These are phyloP conservation scores for Aspergillus diversus DNA, from an alignment of 495 filamentous ascomycete species.

Conservation along the genomic window DNA sequence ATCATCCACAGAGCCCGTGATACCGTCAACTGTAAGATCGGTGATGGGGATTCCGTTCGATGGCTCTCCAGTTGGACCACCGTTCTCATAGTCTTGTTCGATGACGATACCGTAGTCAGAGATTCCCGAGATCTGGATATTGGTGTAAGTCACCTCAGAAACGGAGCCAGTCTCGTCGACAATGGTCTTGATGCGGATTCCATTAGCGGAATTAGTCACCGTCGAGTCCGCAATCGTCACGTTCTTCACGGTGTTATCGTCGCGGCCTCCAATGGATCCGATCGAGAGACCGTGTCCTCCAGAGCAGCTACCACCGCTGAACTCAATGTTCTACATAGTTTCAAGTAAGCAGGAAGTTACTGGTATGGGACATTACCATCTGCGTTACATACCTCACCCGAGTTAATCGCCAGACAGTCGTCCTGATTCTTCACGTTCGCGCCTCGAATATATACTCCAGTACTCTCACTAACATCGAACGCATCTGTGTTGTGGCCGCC, in stretches of 20 bases:
- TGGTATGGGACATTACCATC: too few species aligned
- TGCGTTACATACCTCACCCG: slow-evolving; percentile 42
- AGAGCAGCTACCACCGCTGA: slow-evolving; percentile 56
- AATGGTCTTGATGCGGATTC: slow-evolving; percentile 68
- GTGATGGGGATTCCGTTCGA: slow-evolving; percentile 67
- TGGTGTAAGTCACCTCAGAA: slow-evolving; percentile 59
- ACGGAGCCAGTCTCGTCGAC: slow-evolving; percentile 60
- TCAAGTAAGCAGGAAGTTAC: not conserved
- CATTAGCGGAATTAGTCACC: slow-evolving; percentile 58
- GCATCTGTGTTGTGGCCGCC: slow-evolving; percentile 68
- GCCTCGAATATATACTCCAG: slow-evolving; percentile 55
- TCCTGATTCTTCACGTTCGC: slow-evolving; percentile 64
- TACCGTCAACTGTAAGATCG: slow-evolving; percentile 52
- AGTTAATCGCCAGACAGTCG: slow-evolving; percentile 67
- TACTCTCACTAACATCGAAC: slow-evolving; percentile 61
- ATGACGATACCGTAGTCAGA: slow-evolving; percentile 67
- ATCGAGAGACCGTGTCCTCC: slow-evolving; percentile 73
- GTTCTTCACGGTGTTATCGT: slow-evolving; percentile 60
- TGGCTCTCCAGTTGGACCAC: slow-evolving; percentile 61
- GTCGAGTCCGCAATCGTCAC: slow-evolving; percentile 58
- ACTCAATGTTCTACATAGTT: slow-evolving; percentile 49
- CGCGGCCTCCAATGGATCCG: slow-evolving; percentile 68
- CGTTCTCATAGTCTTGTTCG: slow-evolving; percentile 71
- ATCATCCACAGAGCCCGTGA: slow-evolving; percentile 54
- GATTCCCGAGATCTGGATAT: slow-evolving; percentile 61